A percentile compares a stretch with the other conserved stretches of the same genome.
Conservation (phyloP, 1,284 basidiomycete species). For the Leccinum griseonigrum region DNA sequence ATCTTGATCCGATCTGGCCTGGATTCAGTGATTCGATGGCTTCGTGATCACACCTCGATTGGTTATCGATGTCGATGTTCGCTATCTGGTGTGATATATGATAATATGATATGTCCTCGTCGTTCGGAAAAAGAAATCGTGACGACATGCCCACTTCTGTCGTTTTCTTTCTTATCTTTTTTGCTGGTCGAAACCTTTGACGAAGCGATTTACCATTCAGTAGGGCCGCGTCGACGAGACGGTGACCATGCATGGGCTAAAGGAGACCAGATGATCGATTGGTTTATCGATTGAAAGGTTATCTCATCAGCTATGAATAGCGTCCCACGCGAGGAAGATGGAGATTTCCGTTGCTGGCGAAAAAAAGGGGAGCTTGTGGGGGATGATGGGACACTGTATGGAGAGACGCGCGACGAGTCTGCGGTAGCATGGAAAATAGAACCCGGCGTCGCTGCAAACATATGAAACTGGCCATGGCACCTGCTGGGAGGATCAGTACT, state of each 20-base stretch:
- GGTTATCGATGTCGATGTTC: conserved; percentile 35
- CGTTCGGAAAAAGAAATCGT: conserved; percentile 1
- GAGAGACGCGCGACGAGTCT: neutral
- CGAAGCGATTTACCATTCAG: neutral
- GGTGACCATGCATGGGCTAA: neutral
- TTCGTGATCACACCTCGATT: conserved; percentile 17
- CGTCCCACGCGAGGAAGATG: conserved; percentile 20
- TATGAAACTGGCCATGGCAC: neutral
- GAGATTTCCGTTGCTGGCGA: conserved; percentile 6
- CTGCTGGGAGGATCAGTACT: neutral
- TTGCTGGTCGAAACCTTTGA: neutral
- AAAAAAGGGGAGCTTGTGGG: neutral
- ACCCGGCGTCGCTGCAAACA: neutral
- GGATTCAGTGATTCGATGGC: conserved; percentile 7
- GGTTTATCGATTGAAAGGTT: conserved; percentile 22
- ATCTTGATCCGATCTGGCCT: conserved; percentile 62
- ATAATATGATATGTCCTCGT: conserved; percentile 10
- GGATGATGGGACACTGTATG: conserved; percentile 12
- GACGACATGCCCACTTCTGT: conserved; percentile 3
- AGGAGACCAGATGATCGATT: conserved; percentile 2
- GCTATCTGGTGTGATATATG: conserved; percentile 19
- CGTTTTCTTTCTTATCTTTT: neutral
- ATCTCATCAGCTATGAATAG: conserved; percentile 22
- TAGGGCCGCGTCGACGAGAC: conserved; percentile 1
- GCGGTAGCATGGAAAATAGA: conserved; percentile 6